Conservation (phyloP, 202 grass and related monocot species). For the Carex sylvatica region DNA sequence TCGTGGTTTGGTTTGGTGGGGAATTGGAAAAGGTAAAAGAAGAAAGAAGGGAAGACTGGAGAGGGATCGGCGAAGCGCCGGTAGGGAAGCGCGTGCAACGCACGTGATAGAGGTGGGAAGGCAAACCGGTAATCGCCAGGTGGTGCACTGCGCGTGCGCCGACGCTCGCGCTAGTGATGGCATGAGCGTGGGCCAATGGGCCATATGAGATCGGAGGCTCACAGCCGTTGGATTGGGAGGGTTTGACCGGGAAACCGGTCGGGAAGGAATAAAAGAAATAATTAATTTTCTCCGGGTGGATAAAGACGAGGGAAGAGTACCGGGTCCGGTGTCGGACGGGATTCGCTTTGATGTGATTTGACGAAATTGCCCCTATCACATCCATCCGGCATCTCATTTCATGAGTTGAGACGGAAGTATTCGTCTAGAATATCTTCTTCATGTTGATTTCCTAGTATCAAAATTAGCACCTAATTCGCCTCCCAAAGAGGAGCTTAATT, state of each 20-base stretch:
- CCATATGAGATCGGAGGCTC: constrained; percentile 12
- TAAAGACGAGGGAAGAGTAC: constrained; percentile 15
- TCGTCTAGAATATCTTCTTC: background rate
- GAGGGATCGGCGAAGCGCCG: constrained; percentile 43
- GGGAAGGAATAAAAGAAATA: background rate
- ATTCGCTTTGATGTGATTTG: constrained; percentile 18
- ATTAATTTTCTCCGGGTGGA: background rate
- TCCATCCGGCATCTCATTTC: background rate
- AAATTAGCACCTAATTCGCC: background rate
- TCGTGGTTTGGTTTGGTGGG: constrained; percentile 39
- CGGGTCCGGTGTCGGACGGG: constrained; percentile 29
- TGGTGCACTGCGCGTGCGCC: constrained; percentile 20
- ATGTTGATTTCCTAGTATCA: background rate
- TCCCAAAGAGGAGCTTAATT: background rate
- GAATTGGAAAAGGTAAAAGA: constrained; percentile 35
- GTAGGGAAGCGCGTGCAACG: background rate
- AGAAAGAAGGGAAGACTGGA: background rate
- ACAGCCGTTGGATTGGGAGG: constrained; percentile 34
- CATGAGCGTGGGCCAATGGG: constrained; percentile 15
- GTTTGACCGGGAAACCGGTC: constrained; percentile 40
- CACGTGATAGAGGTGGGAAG: constrained; percentile 11
- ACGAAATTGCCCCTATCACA: background rate
- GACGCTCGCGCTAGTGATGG: constrained; percentile 3
- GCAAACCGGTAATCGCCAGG: constrained; percentile 21
- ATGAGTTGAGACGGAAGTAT: background rate